Percentiles rank a stretch among this genome's conserved stretches.
Conservation (phyloP, 495 filamentous ascomycete genomes). For the Aspergillus haitiensis region DNA sequence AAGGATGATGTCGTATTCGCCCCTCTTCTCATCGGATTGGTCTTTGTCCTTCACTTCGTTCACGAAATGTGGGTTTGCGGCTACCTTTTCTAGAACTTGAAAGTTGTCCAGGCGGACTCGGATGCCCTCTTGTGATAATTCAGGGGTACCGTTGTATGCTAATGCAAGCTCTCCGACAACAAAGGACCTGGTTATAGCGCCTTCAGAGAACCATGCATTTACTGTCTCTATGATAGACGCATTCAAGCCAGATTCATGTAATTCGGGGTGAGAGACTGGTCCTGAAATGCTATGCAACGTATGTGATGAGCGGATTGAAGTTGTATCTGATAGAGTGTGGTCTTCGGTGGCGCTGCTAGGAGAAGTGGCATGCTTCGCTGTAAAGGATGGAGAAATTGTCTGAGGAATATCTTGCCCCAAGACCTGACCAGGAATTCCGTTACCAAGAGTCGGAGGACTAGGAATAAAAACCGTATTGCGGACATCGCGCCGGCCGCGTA, state of each 20-base stretch:
- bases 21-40: slow-evolving; percentile 58
- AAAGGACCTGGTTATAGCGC: slow-evolving; percentile 65
- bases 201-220: slow-evolving; percentile 77
- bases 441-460: slow-evolving; percentile 39
- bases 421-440: slow-evolving; percentile 24
- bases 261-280: slow-evolving; percentile 73
- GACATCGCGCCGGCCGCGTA: slow-evolving; percentile 87
- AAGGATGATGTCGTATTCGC: slow-evolving; percentile 77
- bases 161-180: slow-evolving; percentile 91
- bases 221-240: slow-evolving; percentile 91
- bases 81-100: slow-evolving; percentile 85
- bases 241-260: slow-evolving; percentile 78
- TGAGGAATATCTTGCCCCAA: slow-evolving; percentile 25
- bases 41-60: slow-evolving; percentile 50
- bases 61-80: slow-evolving; percentile 89
- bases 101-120: slow-evolving; percentile 89
- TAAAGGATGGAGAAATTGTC: slow-evolving; percentile 34
- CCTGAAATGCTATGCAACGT: slow-evolving; percentile 65
- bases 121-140: slow-evolving; percentile 48
- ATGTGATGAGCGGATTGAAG: slow-evolving; percentile 84
- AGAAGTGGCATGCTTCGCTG: slow-evolving; percentile 45
- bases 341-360: slow-evolving; percentile 54
- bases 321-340: slow-evolving; percentile 75
- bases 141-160: slow-evolving; percentile 67
- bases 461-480: slow-evolving; percentile 84